phyloP scores from a whole-genome alignment of 2,329 filamentous ascomycete genomes.

The Alternaria consortialis region DNA sequence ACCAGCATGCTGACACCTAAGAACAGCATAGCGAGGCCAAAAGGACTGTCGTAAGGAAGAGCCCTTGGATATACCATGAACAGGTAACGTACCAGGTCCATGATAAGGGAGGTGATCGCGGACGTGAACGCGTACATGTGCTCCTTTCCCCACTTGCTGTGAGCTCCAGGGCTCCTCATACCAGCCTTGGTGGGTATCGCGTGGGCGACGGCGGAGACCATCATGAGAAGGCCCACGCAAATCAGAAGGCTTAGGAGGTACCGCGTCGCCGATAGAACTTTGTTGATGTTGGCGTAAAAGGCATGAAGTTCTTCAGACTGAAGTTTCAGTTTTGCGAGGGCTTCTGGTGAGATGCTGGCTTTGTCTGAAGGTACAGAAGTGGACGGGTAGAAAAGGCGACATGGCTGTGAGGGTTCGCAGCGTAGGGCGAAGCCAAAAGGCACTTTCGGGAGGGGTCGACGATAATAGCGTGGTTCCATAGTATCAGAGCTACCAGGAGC shows the following conservation, averaged over 20 bases:
- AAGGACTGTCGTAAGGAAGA: neutral
- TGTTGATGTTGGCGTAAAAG: neutral
- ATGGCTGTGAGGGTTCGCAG: constrained; percentile 14
- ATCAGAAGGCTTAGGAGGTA: neutral
- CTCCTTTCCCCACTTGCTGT: too few species aligned
- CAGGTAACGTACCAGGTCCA: neutral
- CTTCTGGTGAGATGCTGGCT: neutral
- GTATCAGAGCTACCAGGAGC: neutral
- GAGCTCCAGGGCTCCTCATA: neutral
- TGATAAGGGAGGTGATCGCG: neutral
- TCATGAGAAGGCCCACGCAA: too few species aligned
- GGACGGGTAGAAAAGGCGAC: constrained; percentile 14
- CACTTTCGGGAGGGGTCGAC: neutral
- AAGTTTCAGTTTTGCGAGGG: neutral
- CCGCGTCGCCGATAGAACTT: neutral
- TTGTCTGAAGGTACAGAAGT: neutral
- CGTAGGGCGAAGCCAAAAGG: constrained; percentile 24
- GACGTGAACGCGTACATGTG: neutral
- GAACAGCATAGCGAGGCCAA: neutral
- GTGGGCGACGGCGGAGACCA: too few species aligned
- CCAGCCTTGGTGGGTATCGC: too few species aligned
- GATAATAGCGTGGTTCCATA: neutral
- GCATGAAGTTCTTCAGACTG: neutral
- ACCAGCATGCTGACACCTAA: constrained; percentile 5
- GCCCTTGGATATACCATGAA: neutral